phyloP scores from a whole-genome alignment of 768 basidiomycete genomes.

The Jaapia argillacea region DNA sequence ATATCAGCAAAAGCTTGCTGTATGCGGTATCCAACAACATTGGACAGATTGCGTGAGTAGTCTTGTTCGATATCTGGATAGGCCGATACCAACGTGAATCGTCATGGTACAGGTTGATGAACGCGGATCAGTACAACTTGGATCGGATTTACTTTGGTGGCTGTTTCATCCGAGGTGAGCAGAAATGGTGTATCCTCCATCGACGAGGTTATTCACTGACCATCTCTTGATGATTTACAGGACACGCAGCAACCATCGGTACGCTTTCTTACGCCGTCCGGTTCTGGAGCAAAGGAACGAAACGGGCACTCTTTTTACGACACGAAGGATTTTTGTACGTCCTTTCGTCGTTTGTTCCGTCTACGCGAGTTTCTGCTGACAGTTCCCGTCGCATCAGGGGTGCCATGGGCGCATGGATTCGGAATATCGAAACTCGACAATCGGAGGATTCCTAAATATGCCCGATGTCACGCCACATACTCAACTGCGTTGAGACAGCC shows the following conservation, averaged over 20 bases:
- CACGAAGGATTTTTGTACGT: conserved; percentile 97
- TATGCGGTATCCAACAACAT: conserved; percentile 99
- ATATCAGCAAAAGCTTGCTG: conserved; percentile 88
- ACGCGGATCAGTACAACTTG: conserved; percentile 95
- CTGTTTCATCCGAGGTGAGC: conserved; percentile 91
- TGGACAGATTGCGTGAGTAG: conserved; percentile 97
- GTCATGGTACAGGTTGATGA: conserved; percentile 79
- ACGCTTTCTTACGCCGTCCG: conserved; percentile 98
- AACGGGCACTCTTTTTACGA: conserved; percentile 90
- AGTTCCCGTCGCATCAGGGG: conserved; percentile 47
- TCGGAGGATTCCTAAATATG: conserved; percentile 16
- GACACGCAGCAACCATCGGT: conserved; percentile 93
- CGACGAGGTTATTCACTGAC: no score
- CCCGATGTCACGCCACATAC: no score
- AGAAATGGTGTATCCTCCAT: no score
- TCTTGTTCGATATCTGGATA: conserved; percentile 3
- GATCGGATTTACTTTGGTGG: conserved; percentile 99
- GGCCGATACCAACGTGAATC: conserved; percentile 11
- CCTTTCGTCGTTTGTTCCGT: conserved; percentile 6
- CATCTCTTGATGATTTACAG: conserved; percentile 26
- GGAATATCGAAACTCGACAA: conserved; percentile 90
- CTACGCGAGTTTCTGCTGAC: conserved; percentile 6
- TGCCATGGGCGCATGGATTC: conserved; percentile 95
- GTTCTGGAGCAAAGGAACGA: conserved; percentile 98
- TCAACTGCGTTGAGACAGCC: no score